A percentile compares a stretch with the other conserved stretches of the same genome.
These are phyloP conservation scores for Ustilago crameri DNA, from an alignment of 1,284 basidiomycete species.

Conservation along the genomic window DNA sequence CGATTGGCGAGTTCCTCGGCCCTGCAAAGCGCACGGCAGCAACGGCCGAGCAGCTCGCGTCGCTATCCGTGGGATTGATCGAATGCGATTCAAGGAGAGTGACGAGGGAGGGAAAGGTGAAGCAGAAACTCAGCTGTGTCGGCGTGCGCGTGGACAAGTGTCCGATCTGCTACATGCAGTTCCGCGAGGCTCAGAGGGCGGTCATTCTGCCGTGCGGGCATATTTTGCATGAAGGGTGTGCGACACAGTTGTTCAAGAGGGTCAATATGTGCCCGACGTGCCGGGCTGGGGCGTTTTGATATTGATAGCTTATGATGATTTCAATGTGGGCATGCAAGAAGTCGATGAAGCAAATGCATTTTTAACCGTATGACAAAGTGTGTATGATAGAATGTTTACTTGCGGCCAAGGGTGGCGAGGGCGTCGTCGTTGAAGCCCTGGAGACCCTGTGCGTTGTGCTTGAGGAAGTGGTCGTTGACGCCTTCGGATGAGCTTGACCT, in stretches of 20 bases:
- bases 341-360: too few relatives aligned
- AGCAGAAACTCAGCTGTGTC: slow-evolving; percentile 79
- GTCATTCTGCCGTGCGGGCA: slow-evolving; percentile 79
- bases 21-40: slow-evolving; percentile 70
- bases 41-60: slow-evolving; percentile 61
- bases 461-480: slow-evolving; percentile 41
- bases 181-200: slow-evolving; percentile 74
- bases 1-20: slow-evolving; percentile 76
- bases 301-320: not conserved
- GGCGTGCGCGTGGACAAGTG: slow-evolving; percentile 81
- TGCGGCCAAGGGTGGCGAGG: slow-evolving; percentile 47
- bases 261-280: slow-evolving; percentile 51
- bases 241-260: slow-evolving; percentile 28
- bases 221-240: slow-evolving; percentile 63
- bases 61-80: slow-evolving; percentile 74
- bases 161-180: slow-evolving; percentile 81
- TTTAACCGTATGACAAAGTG: too few relatives aligned
- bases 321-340: too few relatives aligned
- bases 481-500: slow-evolving; percentile 26
- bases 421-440: slow-evolving; percentile 56
- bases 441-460: not conserved
- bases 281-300: slow-evolving; percentile 28
- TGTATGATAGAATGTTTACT: too few relatives aligned
- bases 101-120: slow-evolving; percentile 78
- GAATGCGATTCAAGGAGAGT: slow-evolving; percentile 76